Conservation (phyloP, 495 filamentous ascomycete genomes). For the Thermothielavioides terrestris region DNA sequence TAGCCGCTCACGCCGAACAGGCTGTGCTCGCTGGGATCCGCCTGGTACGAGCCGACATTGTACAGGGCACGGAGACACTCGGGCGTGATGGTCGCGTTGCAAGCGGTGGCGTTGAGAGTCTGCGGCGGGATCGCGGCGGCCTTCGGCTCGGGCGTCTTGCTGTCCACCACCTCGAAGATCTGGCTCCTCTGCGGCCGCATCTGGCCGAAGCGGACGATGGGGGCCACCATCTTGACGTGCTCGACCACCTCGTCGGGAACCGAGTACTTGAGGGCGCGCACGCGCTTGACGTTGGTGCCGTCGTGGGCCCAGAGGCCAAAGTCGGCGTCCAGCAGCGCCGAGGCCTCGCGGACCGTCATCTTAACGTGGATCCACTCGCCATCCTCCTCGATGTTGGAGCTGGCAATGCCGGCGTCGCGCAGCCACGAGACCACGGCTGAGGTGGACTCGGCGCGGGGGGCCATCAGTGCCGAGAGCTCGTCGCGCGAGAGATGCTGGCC, state of each 20-base stretch:
- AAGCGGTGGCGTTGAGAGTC: slow-evolving; percentile 18
- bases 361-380: background rate
- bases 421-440: background rate
- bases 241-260: background rate
- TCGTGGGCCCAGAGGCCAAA: slow-evolving; percentile 1
- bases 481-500: slow-evolving; percentile 1
- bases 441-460: slow-evolving; percentile 1
- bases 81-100: slow-evolving; percentile 48
- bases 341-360: background rate
- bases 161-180: background rate
- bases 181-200: background rate
- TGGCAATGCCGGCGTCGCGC: background rate
- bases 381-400: background rate
- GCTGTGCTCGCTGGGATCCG: slow-evolving; percentile 37
- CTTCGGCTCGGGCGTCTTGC: background rate
- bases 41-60: slow-evolving; percentile 44
- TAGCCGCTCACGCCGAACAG: slow-evolving; percentile 47
- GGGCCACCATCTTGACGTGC: slow-evolving; percentile 2
- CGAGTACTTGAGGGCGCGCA: slow-evolving; percentile 4
- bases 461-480: background rate
- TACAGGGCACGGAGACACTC: slow-evolving; percentile 52
- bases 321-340: background rate
- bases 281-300: background rate
- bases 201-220: background rate
- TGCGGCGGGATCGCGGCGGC: background rate